Percentiles rank a stretch among this genome's conserved stretches.
Evolutionary conservation across 139 green algal species (phyloP).

Genomic region (Tetradesmus lagerheimii): DNA sequence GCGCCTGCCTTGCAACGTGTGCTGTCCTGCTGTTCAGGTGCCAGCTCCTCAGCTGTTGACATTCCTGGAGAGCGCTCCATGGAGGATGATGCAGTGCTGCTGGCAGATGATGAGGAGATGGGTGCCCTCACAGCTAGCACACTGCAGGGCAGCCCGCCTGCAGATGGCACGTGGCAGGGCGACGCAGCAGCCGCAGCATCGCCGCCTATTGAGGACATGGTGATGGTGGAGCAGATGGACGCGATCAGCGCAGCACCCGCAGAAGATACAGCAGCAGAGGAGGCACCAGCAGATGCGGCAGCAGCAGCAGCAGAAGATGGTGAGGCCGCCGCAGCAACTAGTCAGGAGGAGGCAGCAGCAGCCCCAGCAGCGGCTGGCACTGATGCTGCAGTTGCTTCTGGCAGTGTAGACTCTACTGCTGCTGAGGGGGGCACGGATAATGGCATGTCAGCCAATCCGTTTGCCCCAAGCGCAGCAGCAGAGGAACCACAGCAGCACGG

Average conservation of each 20-base stretch:
- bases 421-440: too few species aligned
- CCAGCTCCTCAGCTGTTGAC: slow-evolving; percentile 42
- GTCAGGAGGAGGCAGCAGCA: neutral
- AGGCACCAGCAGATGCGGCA: neutral
- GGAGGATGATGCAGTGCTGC: slow-evolving; percentile 61
- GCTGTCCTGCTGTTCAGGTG: neutral
- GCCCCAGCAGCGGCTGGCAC: neutral
- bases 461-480: slow-evolving; percentile 9
- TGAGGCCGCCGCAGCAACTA: neutral
- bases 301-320: neutral
- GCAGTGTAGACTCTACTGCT: neutral
- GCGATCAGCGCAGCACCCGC: neutral
- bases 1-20: neutral
- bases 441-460: slow-evolving; percentile 5
- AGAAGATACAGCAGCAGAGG: slow-evolving; percentile 19
- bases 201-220: slow-evolving; percentile 30
- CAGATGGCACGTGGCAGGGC: neutral
- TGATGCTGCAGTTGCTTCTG: neutral
- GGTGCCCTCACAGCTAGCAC: slow-evolving; percentile 34
- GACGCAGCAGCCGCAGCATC: neutral
- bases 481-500: neutral
- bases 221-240: slow-evolving; percentile 20
- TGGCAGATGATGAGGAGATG: slow-evolving; percentile 57
- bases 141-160: slow-evolving; percentile 33
- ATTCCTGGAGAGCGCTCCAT: slow-evolving; percentile 44